These are phyloP conservation scores for Saccharomycopsis amapae DNA, from an alignment of 805 yeast species.

Conservation along the genomic window DNA sequence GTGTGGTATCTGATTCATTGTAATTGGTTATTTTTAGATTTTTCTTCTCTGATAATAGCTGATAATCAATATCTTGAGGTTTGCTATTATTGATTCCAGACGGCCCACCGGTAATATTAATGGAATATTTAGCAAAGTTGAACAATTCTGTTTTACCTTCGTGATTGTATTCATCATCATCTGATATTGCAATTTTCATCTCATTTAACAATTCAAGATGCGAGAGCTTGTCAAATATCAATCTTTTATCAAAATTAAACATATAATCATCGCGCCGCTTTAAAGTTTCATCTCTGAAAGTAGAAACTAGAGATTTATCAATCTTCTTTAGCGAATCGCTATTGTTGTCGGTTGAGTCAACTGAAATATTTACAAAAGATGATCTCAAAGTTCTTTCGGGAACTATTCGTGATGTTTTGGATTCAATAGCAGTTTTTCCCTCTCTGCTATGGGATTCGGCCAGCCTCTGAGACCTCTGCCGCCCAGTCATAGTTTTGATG, in stretches of 20 bases:
- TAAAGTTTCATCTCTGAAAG: slow-evolving; percentile 11
- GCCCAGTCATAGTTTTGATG: no score
- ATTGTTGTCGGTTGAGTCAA: not conserved
- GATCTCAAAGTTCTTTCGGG: slow-evolving; percentile 7
- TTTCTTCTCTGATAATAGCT: slow-evolving; percentile 7
- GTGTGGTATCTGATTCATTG: not conserved
- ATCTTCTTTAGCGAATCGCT: not conserved
- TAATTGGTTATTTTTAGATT: not conserved
- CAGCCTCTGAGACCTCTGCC: no score
- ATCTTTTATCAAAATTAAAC: slow-evolving; percentile 16
- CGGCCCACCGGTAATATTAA: not conserved
- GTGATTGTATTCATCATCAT: not conserved
- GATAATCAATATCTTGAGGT: not conserved
- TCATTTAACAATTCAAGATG: slow-evolving; percentile 6
- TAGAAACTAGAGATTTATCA: slow-evolving; percentile 17
- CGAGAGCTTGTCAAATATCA: not conserved
- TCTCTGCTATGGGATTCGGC: no score
- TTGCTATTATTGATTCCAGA: not conserved
- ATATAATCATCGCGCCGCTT: slow-evolving; percentile 4
- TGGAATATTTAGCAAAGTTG: not conserved
- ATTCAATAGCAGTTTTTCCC: no score
- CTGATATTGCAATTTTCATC: not conserved
- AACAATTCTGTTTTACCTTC: not conserved
- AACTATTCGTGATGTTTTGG: no score
- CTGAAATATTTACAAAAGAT: slow-evolving; percentile 3